Evolutionary conservation across 1,284 basidiomycete species (phyloP).

Genomic region (Erythrobasidium hasegawianum): DNA sequence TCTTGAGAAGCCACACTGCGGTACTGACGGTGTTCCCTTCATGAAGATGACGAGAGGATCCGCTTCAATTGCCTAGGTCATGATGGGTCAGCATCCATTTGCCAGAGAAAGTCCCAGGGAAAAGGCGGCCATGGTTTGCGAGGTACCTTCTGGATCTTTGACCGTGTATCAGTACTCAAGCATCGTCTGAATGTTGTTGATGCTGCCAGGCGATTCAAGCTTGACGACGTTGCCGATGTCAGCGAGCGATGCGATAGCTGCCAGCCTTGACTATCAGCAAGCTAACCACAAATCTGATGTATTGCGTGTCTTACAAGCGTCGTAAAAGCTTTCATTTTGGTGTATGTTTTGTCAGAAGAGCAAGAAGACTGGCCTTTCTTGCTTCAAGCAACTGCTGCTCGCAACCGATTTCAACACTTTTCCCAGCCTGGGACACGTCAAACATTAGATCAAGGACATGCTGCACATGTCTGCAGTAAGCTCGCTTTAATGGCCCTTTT

Average conservation of each 20-base stretch:
- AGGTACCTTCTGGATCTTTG: constrained; percentile 26
- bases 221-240: constrained; percentile 17
- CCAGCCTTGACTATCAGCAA: background rate
- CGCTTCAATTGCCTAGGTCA: constrained; percentile 58
- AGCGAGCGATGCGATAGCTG: constrained; percentile 3
- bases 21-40: constrained; percentile 74
- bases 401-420: no score
- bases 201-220: constrained; percentile 10
- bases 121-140: background rate
- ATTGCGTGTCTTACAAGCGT: constrained; percentile 14
- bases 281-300: background rate
- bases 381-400: no score
- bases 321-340: constrained; percentile 16
- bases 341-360: no score
- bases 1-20: constrained; percentile 83
- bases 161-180: constrained; percentile 14
- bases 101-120: background rate
- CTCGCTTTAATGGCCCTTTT: background rate
- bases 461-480: constrained; percentile 2
- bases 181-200: constrained; percentile 12
- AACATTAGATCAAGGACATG: background rate
- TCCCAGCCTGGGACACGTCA: no score
- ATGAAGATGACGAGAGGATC: constrained; percentile 86
- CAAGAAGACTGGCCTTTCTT: background rate
- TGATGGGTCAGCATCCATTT: background rate